Conservation (phyloP, 345 rosid species). For the Gossypium herbaceum region DNA sequence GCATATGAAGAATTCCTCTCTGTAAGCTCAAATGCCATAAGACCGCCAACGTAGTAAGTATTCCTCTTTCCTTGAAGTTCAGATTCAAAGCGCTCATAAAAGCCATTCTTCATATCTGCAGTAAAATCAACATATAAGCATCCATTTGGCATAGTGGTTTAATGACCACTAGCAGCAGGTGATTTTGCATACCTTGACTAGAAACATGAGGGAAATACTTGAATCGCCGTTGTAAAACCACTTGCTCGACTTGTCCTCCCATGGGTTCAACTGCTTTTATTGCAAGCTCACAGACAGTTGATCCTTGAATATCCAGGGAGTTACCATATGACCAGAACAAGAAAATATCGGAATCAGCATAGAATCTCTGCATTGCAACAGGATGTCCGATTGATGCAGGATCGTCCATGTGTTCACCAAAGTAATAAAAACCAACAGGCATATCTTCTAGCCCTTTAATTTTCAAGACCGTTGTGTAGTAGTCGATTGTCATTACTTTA, state of each 20-base stretch:
- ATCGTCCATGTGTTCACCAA: constrained; percentile 62
- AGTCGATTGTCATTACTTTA: constrained; percentile 60
- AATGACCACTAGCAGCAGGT: constrained; percentile 1
- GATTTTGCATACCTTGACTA: constrained; percentile 43
- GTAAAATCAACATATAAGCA: constrained; percentile 14
- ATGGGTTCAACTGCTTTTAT: constrained; percentile 33
- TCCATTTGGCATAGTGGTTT: background rate
- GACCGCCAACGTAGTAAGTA: constrained; percentile 66
- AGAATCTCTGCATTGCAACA: constrained; percentile 69
- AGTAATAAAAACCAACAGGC: constrained; percentile 60
- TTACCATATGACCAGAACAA: constrained; percentile 72
- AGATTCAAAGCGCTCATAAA: constrained; percentile 48
- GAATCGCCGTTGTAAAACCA: constrained; percentile 50
- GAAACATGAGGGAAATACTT: constrained; percentile 65
- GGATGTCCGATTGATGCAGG: constrained; percentile 62
- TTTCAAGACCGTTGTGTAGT: constrained; percentile 58
- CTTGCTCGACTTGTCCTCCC: constrained; percentile 48
- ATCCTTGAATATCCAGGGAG: constrained; percentile 37
- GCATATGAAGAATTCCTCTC: constrained; percentile 69
- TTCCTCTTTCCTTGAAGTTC: constrained; percentile 56
- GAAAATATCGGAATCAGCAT: constrained; percentile 53
- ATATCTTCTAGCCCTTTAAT: constrained; percentile 52
- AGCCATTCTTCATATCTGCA: constrained; percentile 64
- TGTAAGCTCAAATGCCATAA: constrained; percentile 65
- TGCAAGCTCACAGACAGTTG: constrained; percentile 38